Percentiles rank a stretch among this genome's conserved stretches.
phyloP scores from a whole-genome alignment of 2,329 filamentous ascomycete species.

The Apiospora hydei region DNA sequence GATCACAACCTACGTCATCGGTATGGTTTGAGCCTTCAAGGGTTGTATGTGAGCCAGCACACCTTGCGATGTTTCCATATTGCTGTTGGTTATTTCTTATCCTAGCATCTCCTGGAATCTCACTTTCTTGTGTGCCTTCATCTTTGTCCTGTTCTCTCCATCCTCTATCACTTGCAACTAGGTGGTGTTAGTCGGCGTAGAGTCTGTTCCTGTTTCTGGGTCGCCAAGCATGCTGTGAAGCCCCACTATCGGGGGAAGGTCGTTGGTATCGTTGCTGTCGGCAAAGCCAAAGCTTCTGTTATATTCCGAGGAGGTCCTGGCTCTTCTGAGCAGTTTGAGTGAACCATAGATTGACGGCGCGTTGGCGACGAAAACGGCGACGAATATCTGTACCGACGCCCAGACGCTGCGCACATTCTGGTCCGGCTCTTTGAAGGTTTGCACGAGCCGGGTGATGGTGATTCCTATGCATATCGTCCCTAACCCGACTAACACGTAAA shows the following conservation, averaged over 20 bases:
- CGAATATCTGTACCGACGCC: conserved; percentile 40
- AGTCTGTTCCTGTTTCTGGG: background rate
- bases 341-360: conserved; percentile 41
- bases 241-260: background rate
- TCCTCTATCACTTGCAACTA: background rate
- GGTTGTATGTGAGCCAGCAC: too few relatives aligned
- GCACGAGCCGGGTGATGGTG: background rate
- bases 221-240: background rate
- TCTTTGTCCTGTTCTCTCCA: background rate
- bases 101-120: background rate
- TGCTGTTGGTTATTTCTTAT: too few relatives aligned
- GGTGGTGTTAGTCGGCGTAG: background rate
- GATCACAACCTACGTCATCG: too few relatives aligned
- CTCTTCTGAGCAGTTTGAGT: conserved; percentile 27
- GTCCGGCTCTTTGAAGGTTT: conserved; percentile 26
- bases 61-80: too few relatives aligned
- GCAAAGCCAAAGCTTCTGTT: background rate
- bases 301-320: background rate
- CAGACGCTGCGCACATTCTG: conserved; percentile 38
- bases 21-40: too few relatives aligned
- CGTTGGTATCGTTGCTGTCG: background rate
- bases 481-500: conserved; percentile 38
- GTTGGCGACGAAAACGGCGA: conserved; percentile 41
- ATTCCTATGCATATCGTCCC: conserved; percentile 23
- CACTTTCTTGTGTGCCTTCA: background rate